Conservation (phyloP, 495 filamentous ascomycete genomes). For the Pseudoneurospora amorphoporcata region DNA sequence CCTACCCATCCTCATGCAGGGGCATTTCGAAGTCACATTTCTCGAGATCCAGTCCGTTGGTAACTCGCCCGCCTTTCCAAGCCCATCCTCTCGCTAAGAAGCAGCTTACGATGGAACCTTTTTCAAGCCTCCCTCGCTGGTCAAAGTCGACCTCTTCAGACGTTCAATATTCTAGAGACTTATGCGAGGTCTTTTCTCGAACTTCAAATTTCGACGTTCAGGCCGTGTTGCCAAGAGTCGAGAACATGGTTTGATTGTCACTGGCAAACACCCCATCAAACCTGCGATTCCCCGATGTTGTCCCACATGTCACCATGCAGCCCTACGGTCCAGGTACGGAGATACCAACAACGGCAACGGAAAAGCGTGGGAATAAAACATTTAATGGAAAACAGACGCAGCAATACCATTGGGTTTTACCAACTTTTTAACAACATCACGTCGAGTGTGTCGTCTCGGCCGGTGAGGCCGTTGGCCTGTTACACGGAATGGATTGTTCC, state of each 20-base stretch:
- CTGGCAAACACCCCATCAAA: neutral
- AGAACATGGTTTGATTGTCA: neutral
- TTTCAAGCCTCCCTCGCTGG: neutral
- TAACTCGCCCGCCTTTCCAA: neutral
- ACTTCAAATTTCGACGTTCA: neutral
- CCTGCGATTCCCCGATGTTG: neutral
- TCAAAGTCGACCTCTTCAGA: neutral
- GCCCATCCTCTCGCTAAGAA: neutral
- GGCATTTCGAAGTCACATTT: neutral
- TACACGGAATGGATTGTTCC: neutral
- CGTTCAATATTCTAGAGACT: neutral
- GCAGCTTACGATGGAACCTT: neutral
- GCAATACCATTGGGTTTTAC: neutral
- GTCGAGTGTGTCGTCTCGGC: neutral
- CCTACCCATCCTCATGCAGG: neutral
- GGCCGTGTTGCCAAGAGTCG: neutral
- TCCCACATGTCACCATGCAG: neutral
- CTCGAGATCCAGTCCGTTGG: neutral
- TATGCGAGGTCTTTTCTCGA: neutral
- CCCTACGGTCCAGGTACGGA: neutral
- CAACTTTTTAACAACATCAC: neutral
- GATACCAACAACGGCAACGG: neutral
- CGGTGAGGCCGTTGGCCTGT: neutral
- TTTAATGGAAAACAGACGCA: neutral
- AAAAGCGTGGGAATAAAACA: neutral